Evolutionary conservation across 495 filamentous ascomycete species (phyloP), one percentile per base, ranked within the genome.

Genomic region (Penicillium macrosclerotiorum): DNA sequence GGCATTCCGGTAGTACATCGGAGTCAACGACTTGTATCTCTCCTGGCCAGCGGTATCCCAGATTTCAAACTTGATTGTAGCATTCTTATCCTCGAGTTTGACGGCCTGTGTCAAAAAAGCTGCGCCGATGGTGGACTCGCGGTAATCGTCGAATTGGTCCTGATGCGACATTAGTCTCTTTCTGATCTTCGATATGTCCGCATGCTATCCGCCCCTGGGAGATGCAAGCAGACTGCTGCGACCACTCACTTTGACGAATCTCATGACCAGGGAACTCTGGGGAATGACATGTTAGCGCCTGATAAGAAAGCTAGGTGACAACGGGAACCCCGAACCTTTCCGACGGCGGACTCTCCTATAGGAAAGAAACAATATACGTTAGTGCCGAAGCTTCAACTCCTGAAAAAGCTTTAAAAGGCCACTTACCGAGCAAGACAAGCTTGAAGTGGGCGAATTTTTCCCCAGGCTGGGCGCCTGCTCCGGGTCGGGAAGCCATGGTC

Each of bases 91-190:
- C 70, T 96, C 93, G 63, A 97, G 82, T 47, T 92, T 88, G 62
- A 97, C 97, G 38, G 93, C 97, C 71, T 98, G 93, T 60, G 93
- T 98, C 53, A 98, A 78, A 82, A 98, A 98, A 52, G 93, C 93
- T 49, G 93, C 93, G 71, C 93, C 93, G 75, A 98, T 98, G 33
- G 93, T 98, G 30, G 90, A 96, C 80, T 98, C 93, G 69, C 93
- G 82, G 75, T 96, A 98, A 65, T 95, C 93, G 75, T 98, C 93
- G 71, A 98, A 98, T 93, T 98, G 93, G 67, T 98, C 93, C 92
- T 96, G 52, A 49, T 40, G 3, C 26, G 30, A 22, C 22, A 37
- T 60, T 20, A 68, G 36, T 30, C 23, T 20, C 16, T 35, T 17
- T 3, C 14, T 19, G 12, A 6, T 32, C 13, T 16, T 6, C n/a